Evolutionary conservation across 2,329 filamentous ascomycete species (phyloP).

Genomic region (Corinectria fuckeliana): DNA sequence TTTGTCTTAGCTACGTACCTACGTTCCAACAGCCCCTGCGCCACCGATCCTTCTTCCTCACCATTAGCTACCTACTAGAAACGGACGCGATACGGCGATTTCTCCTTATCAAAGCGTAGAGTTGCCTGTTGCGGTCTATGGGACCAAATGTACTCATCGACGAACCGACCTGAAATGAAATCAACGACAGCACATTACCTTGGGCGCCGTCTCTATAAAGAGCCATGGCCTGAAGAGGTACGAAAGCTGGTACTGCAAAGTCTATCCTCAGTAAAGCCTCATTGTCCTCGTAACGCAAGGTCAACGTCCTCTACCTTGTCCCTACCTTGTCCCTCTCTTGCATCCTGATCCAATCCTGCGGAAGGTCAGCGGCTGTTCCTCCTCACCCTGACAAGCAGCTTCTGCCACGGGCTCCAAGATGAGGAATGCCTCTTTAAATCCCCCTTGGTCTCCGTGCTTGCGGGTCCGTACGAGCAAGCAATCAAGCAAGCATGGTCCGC

Average conservation of each 20-base stretch:
- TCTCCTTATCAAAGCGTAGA: no score
- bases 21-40: background rate
- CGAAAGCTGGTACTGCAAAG: no score
- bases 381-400: background rate
- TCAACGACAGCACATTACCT: no score
- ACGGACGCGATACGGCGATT: background rate
- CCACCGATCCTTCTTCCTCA: background rate
- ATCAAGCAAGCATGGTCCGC: no score
- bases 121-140: background rate
- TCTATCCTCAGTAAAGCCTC: background rate
- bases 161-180: no score
- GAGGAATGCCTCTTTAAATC: background rate
- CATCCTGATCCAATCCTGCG: background rate
- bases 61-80: background rate
- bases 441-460: background rate
- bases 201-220: no score
- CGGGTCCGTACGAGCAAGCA: constrained; percentile 11
- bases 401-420: background rate
- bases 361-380: background rate
- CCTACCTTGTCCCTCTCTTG: no score
- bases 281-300: background rate
- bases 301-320: background rate
- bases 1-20: background rate
- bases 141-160: no score
- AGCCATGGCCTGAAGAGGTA: no score